A percentile compares a stretch with the other conserved stretches of the same genome.
phyloP scores from a whole-genome alignment of 1,284 basidiomycete genomes.

The Fomitiporia mediterranea region DNA sequence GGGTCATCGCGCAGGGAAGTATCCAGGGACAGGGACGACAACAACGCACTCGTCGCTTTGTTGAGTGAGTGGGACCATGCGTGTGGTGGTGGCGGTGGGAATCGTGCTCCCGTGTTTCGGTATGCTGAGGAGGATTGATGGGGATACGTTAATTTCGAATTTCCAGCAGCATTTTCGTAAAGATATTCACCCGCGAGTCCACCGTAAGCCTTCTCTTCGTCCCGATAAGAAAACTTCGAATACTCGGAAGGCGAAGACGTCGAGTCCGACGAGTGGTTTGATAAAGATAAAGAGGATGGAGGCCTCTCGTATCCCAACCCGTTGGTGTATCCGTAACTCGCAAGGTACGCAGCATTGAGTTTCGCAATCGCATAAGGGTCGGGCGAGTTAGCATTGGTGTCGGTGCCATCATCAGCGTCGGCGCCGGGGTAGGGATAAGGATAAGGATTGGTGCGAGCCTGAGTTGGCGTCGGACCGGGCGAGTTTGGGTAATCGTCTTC shows the following conservation, averaged over 20 bases:
- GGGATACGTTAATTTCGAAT: background rate
- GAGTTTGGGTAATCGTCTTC: conserved; percentile 1
- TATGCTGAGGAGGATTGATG: background rate
- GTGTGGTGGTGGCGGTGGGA: background rate
- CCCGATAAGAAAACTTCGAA: background rate
- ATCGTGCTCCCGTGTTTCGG: background rate
- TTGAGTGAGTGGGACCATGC: background rate
- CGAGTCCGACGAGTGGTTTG: background rate
- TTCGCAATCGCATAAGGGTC: too few relatives aligned
- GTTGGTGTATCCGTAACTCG: conserved; percentile 8
- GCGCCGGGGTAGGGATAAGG: background rate
- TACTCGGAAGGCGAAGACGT: background rate
- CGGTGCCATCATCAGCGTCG: background rate
- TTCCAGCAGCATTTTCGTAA: too few relatives aligned
- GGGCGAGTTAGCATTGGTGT: background rate
- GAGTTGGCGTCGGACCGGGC: background rate
- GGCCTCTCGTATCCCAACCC: conserved; percentile 5
- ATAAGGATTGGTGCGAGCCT: background rate
- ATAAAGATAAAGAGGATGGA: background rate
- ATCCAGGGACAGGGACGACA: conserved; percentile 1
- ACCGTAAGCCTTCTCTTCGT: background rate
- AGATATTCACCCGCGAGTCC: too few relatives aligned
- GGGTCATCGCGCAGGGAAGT: conserved; percentile 4
- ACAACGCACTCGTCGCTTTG: background rate
- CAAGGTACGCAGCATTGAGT: conserved; percentile 7